Base-by-base conservation (phyloP, 2,329 filamentous ascomycete genomes). In the Chrysosporium queenslandicum region DNA sequence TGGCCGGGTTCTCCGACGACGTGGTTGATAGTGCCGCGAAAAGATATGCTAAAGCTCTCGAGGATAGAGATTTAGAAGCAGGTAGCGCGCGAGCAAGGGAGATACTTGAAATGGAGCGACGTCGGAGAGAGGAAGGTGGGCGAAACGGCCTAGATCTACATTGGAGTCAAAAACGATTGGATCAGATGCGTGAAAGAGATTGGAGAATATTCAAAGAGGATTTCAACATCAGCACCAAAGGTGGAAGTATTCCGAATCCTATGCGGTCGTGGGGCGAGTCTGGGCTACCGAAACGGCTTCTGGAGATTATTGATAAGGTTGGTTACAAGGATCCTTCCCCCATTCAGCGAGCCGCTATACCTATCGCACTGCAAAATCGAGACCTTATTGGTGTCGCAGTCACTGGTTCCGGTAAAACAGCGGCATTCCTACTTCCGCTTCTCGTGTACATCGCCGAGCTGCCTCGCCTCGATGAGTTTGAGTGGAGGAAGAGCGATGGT, bases 161-260 rank as follows among this genome's bases (percentile, higher is more conserved):
- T 69, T 98, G 92, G 92, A 89, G 86, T 52, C 87, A 96, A 66
- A 98, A 98, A 80, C 79, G 78, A 56, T 74, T 97, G 57, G 82
- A 86, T 12, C 87, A 95, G 62, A 98, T 98, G 92, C 86, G 88
- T 57, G 90, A 97, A 71, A 79, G 92, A 66, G 92, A 98, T 70
- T 98, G 92, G 92, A 87, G 92, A 65, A 97, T 98, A 61, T 96
- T 98, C 81, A 98, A 97, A 71, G 92, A 97, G 68, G 90, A 98
- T 69, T 97, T 95, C 73, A 94, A 92, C 61, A 98, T 98, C 66
- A 78, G 85, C 37, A 96, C 89, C 7, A 97, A 95, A 68, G 92
- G 92, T 53, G 91, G 91, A 40, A 78, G 79, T 23, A 88, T 97
- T 52, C 92, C 92, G 0, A 91, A 97, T 62, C 92, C 92, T 0